Percentiles rank a stretch among this genome's conserved stretches.
Conservation (phyloP, 768 basidiomycete species). For the Hericium erinaceus region DNA sequence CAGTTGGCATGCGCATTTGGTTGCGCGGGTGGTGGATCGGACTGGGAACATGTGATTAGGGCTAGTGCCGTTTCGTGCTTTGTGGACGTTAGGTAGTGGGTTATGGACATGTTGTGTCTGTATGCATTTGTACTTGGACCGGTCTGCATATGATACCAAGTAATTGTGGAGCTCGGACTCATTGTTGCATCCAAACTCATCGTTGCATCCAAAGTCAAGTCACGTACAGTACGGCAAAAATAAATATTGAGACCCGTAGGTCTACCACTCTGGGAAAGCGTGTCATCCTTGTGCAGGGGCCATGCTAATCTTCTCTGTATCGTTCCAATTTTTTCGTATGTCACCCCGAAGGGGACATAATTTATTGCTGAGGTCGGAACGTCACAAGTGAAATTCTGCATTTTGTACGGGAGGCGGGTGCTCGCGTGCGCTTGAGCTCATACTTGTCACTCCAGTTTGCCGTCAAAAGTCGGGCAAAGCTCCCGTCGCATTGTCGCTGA, state of each 20-base stretch:
- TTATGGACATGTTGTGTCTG: no score
- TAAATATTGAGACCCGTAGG: constrained; percentile 35
- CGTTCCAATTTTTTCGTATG: constrained; percentile 99
- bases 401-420: background rate
- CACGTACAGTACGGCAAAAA: constrained; percentile 9
- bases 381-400: background rate
- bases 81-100: no score
- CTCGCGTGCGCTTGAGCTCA: background rate
- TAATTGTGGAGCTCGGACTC: no score
- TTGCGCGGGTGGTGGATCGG: no score
- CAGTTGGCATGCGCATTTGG: no score
- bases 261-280: constrained; percentile 91
- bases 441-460: background rate
- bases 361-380: background rate
- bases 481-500: no score
- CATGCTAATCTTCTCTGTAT: constrained; percentile 99
- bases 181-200: no score
- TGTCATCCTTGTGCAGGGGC: constrained; percentile 99
- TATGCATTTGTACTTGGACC: no score
- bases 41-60: no score
- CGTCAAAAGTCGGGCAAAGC: background rate
- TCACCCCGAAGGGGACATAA: constrained; percentile 67
- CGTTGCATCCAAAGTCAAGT: background rate
- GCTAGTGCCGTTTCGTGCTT: no score
- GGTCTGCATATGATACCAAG: no score